These are phyloP conservation scores for Paramarasmius palmivorus DNA, from an alignment of 1,284 basidiomycete genomes.

Conservation along the genomic window DNA sequence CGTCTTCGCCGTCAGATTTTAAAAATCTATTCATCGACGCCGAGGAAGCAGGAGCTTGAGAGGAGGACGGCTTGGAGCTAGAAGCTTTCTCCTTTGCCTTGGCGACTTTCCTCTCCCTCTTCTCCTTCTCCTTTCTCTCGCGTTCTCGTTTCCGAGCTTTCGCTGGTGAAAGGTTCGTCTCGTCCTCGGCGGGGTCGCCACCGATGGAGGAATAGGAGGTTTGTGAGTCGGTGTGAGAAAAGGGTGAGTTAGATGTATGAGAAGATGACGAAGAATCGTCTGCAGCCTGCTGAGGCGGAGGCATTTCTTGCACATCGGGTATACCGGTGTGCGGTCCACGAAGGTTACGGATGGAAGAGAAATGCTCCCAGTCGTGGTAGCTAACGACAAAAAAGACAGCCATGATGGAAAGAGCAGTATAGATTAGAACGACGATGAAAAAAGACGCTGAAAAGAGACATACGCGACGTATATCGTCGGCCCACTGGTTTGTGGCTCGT, in stretches of 20 bases:
- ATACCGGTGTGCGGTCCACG: slow-evolving; percentile 82
- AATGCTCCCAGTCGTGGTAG: slow-evolving; percentile 93
- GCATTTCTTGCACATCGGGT: slow-evolving; percentile 65
- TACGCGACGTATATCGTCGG: slow-evolving; percentile 78
- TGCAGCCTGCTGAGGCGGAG: slow-evolving; percentile 14
- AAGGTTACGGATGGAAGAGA: slow-evolving; percentile 87
- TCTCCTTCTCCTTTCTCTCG: slow-evolving; percentile 20
- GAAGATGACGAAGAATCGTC: slow-evolving; percentile 3
- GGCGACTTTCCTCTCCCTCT: slow-evolving; percentile 12
- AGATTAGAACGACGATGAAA: slow-evolving; percentile 1
- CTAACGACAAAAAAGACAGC: slow-evolving; percentile 34
- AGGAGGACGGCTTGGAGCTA: slow-evolving; percentile 22
- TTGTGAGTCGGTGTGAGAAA: background rate
- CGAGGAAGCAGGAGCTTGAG: background rate
- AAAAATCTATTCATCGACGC: slow-evolving; percentile 1
- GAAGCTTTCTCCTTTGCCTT: slow-evolving; percentile 28
- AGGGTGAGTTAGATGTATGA: slow-evolving; percentile 2
- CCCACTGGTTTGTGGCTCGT: slow-evolving; percentile 5
- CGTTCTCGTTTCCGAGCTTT: slow-evolving; percentile 18
- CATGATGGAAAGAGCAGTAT: slow-evolving; percentile 6
- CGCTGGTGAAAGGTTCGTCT: slow-evolving; percentile 20
- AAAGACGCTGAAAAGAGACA: slow-evolving; percentile 34
- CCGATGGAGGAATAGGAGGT: background rate
- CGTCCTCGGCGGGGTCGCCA: background rate
- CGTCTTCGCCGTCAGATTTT: background rate